A percentile compares a stretch with the other conserved stretches of the same genome.
Evolutionary conservation across 352 stramenopile genomes (phyloP).

Genomic region (Globisporangium iwayamae): DNA sequence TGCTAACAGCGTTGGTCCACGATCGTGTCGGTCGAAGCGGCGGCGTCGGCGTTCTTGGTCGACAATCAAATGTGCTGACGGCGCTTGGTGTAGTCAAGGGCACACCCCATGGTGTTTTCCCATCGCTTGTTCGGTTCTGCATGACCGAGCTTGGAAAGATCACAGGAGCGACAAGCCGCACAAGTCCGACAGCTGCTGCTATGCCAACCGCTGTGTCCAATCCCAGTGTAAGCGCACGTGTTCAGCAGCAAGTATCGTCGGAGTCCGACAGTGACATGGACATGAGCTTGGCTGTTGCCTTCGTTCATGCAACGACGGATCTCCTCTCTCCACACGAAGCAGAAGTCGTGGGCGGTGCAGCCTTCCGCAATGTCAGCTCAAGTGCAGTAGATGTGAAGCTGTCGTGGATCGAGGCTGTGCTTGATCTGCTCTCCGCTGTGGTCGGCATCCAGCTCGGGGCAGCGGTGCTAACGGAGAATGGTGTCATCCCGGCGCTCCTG

Average conservation of each 20-base stretch:
- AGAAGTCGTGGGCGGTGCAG: slow-evolving; percentile 41
- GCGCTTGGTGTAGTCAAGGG: slow-evolving; percentile 77
- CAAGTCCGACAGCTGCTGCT: slow-evolving; percentile 6
- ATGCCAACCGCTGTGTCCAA: slow-evolving; percentile 2
- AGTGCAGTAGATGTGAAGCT: slow-evolving; percentile 51
- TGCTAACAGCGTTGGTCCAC: slow-evolving; percentile 76
- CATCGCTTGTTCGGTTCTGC: slow-evolving; percentile 76
- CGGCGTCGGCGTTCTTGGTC: slow-evolving; percentile 63
- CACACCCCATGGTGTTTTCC: slow-evolving; percentile 74
- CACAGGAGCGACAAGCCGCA: slow-evolving; percentile 10
- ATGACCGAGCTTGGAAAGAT: slow-evolving; percentile 63
- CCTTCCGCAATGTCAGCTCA: slow-evolving; percentile 47
- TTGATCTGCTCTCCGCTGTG: slow-evolving; percentile 67
- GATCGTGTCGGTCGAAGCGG: slow-evolving; percentile 63
- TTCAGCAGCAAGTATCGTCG: slow-evolving; percentile 9
- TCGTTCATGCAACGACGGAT: slow-evolving; percentile 85
- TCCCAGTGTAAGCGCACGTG: not conserved
- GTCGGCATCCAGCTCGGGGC: slow-evolving; percentile 75
- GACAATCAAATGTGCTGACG: slow-evolving; percentile 77
- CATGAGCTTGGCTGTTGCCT: slow-evolving; percentile 84
- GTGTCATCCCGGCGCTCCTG: slow-evolving; percentile 73
- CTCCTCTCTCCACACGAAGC: slow-evolving; percentile 62
- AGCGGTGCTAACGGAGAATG: slow-evolving; percentile 78
- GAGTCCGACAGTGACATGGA: slow-evolving; percentile 80
- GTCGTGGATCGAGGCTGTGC: slow-evolving; percentile 77